Conservation (phyloP, 1,139 yeast genomes). For the Nadsonia starkeyi-henricii region DNA sequence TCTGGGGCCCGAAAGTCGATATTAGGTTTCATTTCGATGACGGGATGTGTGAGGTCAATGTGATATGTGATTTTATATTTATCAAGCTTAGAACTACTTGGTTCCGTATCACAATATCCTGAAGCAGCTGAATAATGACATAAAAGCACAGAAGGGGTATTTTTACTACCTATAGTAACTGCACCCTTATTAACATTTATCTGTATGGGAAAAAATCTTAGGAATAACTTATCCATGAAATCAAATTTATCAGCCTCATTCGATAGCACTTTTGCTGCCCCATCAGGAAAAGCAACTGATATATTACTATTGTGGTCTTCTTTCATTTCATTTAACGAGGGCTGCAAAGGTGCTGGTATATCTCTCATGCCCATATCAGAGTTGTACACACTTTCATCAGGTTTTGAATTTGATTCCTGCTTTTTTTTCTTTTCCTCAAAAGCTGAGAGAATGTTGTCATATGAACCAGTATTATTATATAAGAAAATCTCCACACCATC, state of each 20-base stretch:
- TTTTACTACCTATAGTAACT: constrained; percentile 60
- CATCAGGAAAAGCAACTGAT: neutral
- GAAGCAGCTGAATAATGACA: constrained; percentile 41
- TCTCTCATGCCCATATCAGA: neutral
- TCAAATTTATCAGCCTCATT: constrained; percentile 4
- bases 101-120: constrained; percentile 47
- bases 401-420: neutral
- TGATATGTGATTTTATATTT: constrained; percentile 34
- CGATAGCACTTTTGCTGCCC: neutral
- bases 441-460: constrained; percentile 45
- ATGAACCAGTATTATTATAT: constrained; percentile 67
- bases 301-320: constrained; percentile 1
- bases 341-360: neutral
- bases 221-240: constrained; percentile 20
- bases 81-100: constrained; percentile 40
- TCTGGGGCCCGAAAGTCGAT: constrained; percentile 33
- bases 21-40: constrained; percentile 54
- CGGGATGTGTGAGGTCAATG: constrained; percentile 35
- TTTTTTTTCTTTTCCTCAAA: constrained; percentile 9
- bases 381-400: neutral
- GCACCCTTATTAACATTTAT: constrained; percentile 54
- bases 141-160: constrained; percentile 61
- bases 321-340: neutral
- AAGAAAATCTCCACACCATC: constrained; percentile 75
- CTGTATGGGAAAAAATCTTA: constrained; percentile 43